Evolutionary conservation across 2,329 filamentous ascomycete species (phyloP), one percentile per base, ranked within the genome.

Genomic region (Byssochlamys sp.): DNA sequence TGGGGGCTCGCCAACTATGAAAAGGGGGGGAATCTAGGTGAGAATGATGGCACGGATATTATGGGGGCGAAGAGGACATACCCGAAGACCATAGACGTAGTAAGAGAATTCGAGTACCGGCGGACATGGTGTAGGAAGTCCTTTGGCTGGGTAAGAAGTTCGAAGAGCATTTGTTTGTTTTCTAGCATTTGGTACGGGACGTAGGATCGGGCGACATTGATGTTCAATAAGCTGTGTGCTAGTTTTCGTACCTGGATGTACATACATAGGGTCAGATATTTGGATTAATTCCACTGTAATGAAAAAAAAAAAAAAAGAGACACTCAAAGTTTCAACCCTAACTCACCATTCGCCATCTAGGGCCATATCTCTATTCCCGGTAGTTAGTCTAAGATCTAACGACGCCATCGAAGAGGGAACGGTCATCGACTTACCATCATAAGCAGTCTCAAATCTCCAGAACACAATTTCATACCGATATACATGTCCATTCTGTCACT

Each of bases 121-220:
- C 77, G 70, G 19, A 81, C 71, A 54, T 80, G 75, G 10, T 77
- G 65, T 3, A 74, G 55, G 51, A 78, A 79, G 1, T 71, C 58
- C 1, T 74, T 61, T 0, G 80, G 80, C 5, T 67, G 59, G 0
- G 77, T 72, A 2, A 83, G 61, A 19, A 84, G 66, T 5, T 78
- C 77, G 51, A 70, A 59, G 59, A 71, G 24, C 80, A 84, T 80
- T 54, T 78, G 75, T 62, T 78, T 80, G 66, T 78, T 81, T 64
- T 84, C 81, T 2, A 84, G 71, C 53, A 79, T 75, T 61, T 84
- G 81, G 60, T 83, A 84, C 1, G 78, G 75, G 2, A 83, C 73
- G 58, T 84, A 85, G 7, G 70, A 68, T 55, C 72, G 74, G 2
- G 78, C 73, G 0, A 74, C 72, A 0, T 70, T 75, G 55, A 78